These are phyloP conservation scores for Lotmaria passim DNA, from an alignment of 208 protist species.

Conservation along the genomic window DNA sequence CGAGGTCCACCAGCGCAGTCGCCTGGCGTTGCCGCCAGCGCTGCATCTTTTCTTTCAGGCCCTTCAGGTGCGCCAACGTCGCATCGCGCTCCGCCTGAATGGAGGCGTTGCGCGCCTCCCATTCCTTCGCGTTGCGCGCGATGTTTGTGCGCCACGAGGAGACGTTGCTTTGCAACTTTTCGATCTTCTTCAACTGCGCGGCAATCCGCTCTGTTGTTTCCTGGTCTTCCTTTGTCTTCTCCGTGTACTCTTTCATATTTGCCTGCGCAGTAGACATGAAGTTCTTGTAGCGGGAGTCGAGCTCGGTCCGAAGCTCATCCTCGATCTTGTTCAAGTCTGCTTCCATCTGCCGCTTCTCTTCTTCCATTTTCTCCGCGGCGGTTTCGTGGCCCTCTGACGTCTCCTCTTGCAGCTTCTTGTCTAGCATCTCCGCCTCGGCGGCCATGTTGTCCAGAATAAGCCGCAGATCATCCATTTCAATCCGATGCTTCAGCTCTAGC, in stretches of 20 bases:
- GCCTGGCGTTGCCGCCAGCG: slow-evolving; percentile 90
- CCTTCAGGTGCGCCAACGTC: slow-evolving; percentile 90
- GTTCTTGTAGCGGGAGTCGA: slow-evolving; percentile 90
- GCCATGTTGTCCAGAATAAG: slow-evolving; percentile 93
- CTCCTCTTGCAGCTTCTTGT: slow-evolving; percentile 90
- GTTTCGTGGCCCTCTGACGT: slow-evolving; percentile 88
- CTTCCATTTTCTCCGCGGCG: slow-evolving; percentile 91
- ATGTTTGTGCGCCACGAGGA: slow-evolving; percentile 92
- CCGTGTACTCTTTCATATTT: slow-evolving; percentile 95
- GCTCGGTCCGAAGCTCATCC: slow-evolving; percentile 72
- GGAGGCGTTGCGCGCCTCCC: slow-evolving; percentile 92
- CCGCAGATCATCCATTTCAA: slow-evolving; percentile 83
- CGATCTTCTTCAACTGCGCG: slow-evolving; percentile 92
- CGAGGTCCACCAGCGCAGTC: slow-evolving; percentile 85
- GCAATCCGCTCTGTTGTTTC: slow-evolving; percentile 92
- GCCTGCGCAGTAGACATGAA: slow-evolving; percentile 92
- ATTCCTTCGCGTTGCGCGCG: slow-evolving; percentile 88
- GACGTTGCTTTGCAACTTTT: slow-evolving; percentile 93
- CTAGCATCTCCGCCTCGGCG: slow-evolving; percentile 82
- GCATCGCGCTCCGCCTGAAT: slow-evolving; percentile 94
- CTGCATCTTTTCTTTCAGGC: slow-evolving; percentile 95
- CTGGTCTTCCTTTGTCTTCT: slow-evolving; percentile 94
- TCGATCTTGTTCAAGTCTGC: slow-evolving; percentile 69
- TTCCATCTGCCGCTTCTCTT: slow-evolving; percentile 92
- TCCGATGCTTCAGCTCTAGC: slow-evolving; percentile 79